phyloP scores from a whole-genome alignment of 441 rosid genomes.

The Arabidopsis lyrata region DNA sequence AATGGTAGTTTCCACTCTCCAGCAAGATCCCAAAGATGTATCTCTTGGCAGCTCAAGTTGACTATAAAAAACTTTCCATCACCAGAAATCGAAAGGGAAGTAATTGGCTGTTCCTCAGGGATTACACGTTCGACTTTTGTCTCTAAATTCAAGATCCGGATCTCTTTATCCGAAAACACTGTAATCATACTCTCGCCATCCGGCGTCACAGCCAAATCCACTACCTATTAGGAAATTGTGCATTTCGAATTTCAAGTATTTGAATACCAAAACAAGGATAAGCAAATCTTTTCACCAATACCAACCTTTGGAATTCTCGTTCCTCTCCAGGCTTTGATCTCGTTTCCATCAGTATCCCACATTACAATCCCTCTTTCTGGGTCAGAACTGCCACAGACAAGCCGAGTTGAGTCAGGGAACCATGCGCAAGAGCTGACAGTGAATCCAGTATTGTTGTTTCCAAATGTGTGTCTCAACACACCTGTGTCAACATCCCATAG shows the following conservation, averaged over 20 bases:
- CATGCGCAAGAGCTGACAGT: constrained; percentile 92
- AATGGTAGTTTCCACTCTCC: constrained; percentile 67
- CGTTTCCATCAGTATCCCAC: constrained; percentile 87
- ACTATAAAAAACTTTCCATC: constrained; percentile 78
- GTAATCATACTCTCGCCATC: constrained; percentile 80
- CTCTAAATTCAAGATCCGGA: constrained; percentile 66
- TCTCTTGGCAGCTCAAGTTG: constrained; percentile 87
- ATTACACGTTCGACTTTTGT: constrained; percentile 69
- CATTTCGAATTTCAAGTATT: not conserved
- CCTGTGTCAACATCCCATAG: constrained; percentile 96
- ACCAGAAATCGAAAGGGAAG: constrained; percentile 72
- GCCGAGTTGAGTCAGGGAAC: constrained; percentile 89
- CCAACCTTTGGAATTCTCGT: constrained; percentile 76
- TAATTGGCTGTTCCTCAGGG: constrained; percentile 72
- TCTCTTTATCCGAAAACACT: constrained; percentile 65
- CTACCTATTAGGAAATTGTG: constrained; percentile 34
- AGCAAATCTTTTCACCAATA: constrained; percentile 4
- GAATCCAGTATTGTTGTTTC: constrained; percentile 72
- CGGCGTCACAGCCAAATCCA: constrained; percentile 82
- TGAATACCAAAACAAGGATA: constrained; percentile 1
- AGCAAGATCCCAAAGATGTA: constrained; percentile 90
- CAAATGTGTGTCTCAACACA: constrained; percentile 85
- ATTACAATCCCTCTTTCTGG: constrained; percentile 84
- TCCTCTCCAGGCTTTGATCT: constrained; percentile 87
- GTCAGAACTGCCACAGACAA: constrained; percentile 91